phyloP scores from a whole-genome alignment of 257 asterid species.

The Thymus mandschuricus region DNA sequence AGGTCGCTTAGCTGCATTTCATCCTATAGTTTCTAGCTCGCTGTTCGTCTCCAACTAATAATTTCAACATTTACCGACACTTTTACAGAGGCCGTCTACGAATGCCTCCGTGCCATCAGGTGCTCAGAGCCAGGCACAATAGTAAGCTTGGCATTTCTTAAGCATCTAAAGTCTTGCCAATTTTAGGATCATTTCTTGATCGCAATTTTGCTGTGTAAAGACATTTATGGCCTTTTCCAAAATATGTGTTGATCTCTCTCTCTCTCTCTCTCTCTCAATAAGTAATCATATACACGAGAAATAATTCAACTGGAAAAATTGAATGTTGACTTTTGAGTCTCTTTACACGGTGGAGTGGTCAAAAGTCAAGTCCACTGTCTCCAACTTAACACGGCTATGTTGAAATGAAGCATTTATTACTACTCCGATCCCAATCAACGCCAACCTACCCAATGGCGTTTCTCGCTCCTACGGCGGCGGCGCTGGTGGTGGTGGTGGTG shows the following conservation, averaged over 20 bases:
- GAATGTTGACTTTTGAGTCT: no score
- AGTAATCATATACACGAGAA: no score
- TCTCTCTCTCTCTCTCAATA: no score
- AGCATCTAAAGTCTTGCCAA: not conserved
- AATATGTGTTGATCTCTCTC: no score
- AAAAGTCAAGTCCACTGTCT: not conserved
- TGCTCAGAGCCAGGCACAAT: conserved; percentile 51
- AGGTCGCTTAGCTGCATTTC: not conserved
- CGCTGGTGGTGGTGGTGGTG: not conserved
- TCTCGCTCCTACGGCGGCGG: not conserved
- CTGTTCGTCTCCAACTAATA: not conserved
- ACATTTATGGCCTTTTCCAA: not conserved
- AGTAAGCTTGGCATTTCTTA: conserved; percentile 24
- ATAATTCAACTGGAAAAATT: no score
- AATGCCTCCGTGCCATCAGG: conserved; percentile 79
- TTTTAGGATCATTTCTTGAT: not conserved
- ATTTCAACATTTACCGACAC: conserved; percentile 45
- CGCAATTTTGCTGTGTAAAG: not conserved
- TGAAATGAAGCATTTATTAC: not conserved
- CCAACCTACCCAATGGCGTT: not conserved
- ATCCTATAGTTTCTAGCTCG: not conserved
- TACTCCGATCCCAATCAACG: not conserved
- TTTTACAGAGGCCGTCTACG: conserved; percentile 59
- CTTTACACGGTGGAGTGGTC: not conserved
- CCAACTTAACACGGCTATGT: not conserved